These are phyloP conservation scores for Salix caprea DNA, from an alignment of 345 rosid genomes.

Conservation along the genomic window DNA sequence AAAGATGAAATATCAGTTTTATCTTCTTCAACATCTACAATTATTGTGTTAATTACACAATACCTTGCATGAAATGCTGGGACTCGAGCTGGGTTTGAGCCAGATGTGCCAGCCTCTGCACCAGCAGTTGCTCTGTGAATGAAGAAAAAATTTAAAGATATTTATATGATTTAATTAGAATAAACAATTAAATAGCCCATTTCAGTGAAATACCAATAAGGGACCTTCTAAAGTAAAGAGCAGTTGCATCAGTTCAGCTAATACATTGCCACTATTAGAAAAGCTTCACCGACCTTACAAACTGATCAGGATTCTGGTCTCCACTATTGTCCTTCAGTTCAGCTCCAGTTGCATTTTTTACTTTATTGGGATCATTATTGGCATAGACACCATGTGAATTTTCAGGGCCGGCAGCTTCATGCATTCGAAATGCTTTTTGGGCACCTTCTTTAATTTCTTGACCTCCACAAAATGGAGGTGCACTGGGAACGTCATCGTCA, in stretches of 20 bases:
- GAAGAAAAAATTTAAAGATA: not conserved
- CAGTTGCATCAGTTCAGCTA: not conserved
- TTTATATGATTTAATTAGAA: not conserved
- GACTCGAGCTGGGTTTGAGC: slow-evolving; percentile 59
- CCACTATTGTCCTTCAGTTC: slow-evolving; percentile 34
- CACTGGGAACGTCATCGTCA: slow-evolving; percentile 70
- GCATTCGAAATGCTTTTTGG: slow-evolving; percentile 27
- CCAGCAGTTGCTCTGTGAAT: slow-evolving; percentile 44
- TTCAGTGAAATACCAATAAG: not conserved
- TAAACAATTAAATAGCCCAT: not conserved
- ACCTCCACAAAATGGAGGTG: slow-evolving; percentile 66
- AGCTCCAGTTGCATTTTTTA: slow-evolving; percentile 20
- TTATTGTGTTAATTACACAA: not conserved
- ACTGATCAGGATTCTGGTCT: slow-evolving; percentile 42
- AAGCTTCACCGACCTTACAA: slow-evolving; percentile 44
- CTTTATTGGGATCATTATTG: slow-evolving; percentile 28
- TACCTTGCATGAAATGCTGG: slow-evolving; percentile 96
- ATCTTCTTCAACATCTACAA: not conserved
- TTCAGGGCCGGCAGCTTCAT: slow-evolving; percentile 2
- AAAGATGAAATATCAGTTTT: not conserved
- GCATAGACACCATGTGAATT: slow-evolving; percentile 23
- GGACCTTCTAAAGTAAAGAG: not conserved
- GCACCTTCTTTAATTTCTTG: slow-evolving; percentile 42
- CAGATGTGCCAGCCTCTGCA: slow-evolving; percentile 48
- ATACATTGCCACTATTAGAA: slow-evolving; percentile 5